Evolutionary conservation across 139 green algal genomes (phyloP).

Genomic region (Mesostigma viride): DNA sequence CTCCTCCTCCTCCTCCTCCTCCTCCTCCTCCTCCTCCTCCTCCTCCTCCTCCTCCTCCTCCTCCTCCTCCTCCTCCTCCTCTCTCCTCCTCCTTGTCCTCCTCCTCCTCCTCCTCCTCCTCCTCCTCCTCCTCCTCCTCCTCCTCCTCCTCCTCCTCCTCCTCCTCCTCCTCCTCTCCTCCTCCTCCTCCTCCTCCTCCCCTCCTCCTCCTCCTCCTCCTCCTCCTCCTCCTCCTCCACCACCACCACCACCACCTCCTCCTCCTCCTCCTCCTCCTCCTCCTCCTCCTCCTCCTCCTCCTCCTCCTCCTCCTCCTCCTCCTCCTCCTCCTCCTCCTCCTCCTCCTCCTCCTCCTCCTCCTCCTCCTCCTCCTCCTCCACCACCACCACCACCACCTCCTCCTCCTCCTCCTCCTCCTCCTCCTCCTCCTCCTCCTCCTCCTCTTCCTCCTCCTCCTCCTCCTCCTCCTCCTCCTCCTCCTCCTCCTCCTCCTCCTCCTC

Average conservation of each 20-base stretch:
- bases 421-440: slow-evolving; percentile 1
- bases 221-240: not conserved
- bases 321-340: slow-evolving; percentile 1
- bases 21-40: not conserved
- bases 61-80: slow-evolving; percentile 1
- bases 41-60: slow-evolving; percentile 1
- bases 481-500: slow-evolving; percentile 1
- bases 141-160: slow-evolving; percentile 1
- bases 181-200: not conserved
- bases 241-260: not conserved
- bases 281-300: not conserved
- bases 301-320: not conserved
- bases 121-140: not conserved
- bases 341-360: not conserved
- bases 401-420: not conserved
- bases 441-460: not conserved
- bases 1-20: slow-evolving; percentile 1
- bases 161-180: slow-evolving; percentile 1
- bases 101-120: slow-evolving; percentile 1
- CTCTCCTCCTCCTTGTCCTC: not conserved
- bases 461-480: not conserved
- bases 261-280: not conserved
- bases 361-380: not conserved
- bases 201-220: slow-evolving; percentile 1
- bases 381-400: not conserved